Evolutionary conservation across 2,329 filamentous ascomycete genomes (phyloP), one percentile per base, ranked within the genome.

Genomic region (Leptographium radiaticola): DNA sequence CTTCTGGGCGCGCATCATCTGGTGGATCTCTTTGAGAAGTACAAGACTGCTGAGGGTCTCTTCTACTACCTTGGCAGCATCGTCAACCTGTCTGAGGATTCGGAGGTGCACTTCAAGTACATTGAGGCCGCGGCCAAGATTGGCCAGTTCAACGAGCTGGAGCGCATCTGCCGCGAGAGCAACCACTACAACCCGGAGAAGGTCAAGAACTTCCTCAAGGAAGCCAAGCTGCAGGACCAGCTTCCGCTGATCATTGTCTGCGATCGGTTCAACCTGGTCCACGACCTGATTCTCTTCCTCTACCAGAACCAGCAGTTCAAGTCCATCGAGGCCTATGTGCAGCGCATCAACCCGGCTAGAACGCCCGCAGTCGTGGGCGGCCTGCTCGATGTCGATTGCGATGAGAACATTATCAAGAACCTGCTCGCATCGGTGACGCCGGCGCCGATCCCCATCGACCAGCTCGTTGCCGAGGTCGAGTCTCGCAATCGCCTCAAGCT

Each of bases 261-360:
- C 71, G 93, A 98, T 67, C 88, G 91, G n/a, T 96, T 94, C 79
- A 95, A 97, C 74, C 95, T 98, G 65, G 89, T 97, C 44, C 93
- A 98, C 65, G 93, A 98, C 65, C 72, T 98, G 65, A 89, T 98
- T 46, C 79, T 98, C 25, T 96, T 93, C 71, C 81, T 98, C 10
- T 98, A 98, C 75, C 93, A 97, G 76, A 95, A 95, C 71, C 91
- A 98, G 71, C 91, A 97, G 66, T 98, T 96, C 79, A 89, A 95
- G 73, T 95, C 93, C 1, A 98, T 98, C 60, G 93, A 98, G 72
- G 84, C 94, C 11, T 98, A 98, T 62, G 93, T 98, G 33, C 93
- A 98, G 75, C 86, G 89, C 46, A 90, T 98, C 62, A 98, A 98
- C 72, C 90, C 93, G 7, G 77, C 85, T 16, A 79, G 93, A 62